These are phyloP conservation scores for Stachybotrys echinatus DNA, from an alignment of 2,329 filamentous ascomycete genomes.

Conservation along the genomic window DNA sequence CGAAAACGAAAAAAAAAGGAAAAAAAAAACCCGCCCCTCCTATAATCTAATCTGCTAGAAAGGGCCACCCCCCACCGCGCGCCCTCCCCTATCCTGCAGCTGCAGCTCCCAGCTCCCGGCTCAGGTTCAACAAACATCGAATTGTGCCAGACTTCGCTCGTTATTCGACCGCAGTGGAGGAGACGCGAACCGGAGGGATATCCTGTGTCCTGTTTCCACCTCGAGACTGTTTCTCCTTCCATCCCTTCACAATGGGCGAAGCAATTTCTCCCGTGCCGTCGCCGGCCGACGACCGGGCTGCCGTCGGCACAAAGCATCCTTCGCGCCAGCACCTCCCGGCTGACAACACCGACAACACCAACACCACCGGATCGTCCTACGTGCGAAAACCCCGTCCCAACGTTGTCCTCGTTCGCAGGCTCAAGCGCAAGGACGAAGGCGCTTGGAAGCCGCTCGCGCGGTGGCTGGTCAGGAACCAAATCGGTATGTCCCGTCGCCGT, in stretches of 20 bases:
- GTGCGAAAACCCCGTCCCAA: constrained; percentile 48
- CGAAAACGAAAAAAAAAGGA: too few relatives aligned
- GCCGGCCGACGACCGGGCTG: constrained; percentile 18
- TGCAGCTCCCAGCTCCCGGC: neutral
- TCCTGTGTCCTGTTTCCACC: too few relatives aligned
- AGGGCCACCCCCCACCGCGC: too few relatives aligned
- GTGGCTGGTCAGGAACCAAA: constrained; percentile 75
- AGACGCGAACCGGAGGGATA: neutral
- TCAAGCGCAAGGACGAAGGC: constrained; percentile 58
- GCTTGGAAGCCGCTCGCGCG: constrained; percentile 55
- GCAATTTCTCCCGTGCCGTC: constrained; percentile 14
- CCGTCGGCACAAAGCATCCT: constrained; percentile 12
- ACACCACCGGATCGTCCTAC: constrained; percentile 53
- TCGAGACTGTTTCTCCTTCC: too few relatives aligned
- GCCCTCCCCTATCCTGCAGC: neutral
- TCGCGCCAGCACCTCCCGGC: constrained; percentile 21
- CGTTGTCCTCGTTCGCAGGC: constrained; percentile 48
- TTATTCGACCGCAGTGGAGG: neutral
- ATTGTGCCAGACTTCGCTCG: neutral
- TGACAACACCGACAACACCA: constrained; percentile 27
- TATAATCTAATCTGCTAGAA: neutral
- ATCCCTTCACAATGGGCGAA: constrained; percentile 14
- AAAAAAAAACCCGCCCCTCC: neutral
- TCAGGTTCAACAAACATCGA: too few relatives aligned
- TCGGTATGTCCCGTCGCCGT: constrained; percentile 62